A percentile compares a stretch with the other conserved stretches of the same genome.
Evolutionary conservation across 805 yeast species (phyloP).

Genomic region (Candida pini): DNA sequence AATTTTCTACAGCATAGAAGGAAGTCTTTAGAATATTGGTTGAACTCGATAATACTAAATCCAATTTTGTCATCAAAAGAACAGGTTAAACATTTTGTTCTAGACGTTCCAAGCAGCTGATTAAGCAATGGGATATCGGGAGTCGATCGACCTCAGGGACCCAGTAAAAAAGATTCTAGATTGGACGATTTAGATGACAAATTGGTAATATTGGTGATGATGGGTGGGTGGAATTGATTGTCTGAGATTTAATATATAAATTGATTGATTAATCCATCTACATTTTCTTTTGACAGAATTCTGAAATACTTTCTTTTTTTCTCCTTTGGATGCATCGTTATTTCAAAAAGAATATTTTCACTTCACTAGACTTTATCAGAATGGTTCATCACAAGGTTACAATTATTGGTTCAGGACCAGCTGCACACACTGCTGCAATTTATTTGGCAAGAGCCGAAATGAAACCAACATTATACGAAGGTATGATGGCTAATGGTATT

Average conservation of each 20-base stretch:
- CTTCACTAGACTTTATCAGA: slow-evolving; percentile 34
- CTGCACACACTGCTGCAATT: slow-evolving; percentile 99
- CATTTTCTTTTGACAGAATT: too few species aligned
- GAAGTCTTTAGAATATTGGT: slow-evolving; percentile 54
- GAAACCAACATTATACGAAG: slow-evolving; percentile 90
- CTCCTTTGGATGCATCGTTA: too few species aligned
- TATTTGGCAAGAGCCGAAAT: slow-evolving; percentile 95
- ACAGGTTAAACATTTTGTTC: slow-evolving; percentile 37
- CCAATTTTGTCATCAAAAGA: slow-evolving; percentile 36
- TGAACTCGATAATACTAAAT: slow-evolving; percentile 48
- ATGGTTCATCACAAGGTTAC: slow-evolving; percentile 84
- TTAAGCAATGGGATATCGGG: background rate
- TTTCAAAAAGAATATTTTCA: too few species aligned
- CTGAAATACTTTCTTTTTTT: too few species aligned
- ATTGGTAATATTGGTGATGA: too few species aligned
- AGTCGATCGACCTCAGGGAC: too few species aligned
- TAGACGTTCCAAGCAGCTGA: slow-evolving; percentile 1
- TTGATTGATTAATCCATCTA: too few species aligned
- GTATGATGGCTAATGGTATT: slow-evolving; percentile 93
- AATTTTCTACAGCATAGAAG: slow-evolving; percentile 50
- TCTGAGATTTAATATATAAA: too few species aligned
- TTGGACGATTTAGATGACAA: too few species aligned
- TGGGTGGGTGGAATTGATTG: too few species aligned
- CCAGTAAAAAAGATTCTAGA: too few species aligned
- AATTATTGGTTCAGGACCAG: slow-evolving; percentile 96